A percentile compares a stretch with the other conserved stretches of the same genome.
Conservation (phyloP, 352 stramenopile genomes). For the Plasmopara viticola region DNA sequence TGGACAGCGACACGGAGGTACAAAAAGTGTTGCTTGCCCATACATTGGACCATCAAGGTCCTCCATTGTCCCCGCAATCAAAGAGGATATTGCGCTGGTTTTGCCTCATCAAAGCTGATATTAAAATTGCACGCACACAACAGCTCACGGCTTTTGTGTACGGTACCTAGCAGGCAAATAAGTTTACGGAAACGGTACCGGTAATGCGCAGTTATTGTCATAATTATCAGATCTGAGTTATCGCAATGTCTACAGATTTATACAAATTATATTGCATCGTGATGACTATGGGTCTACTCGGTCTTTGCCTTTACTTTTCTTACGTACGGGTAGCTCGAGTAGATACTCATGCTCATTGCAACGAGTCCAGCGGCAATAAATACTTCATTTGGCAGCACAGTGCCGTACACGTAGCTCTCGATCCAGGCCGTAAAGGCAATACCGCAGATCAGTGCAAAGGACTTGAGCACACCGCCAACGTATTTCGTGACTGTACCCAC, state of each 20-base stretch:
- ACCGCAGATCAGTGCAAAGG: conserved; percentile 82
- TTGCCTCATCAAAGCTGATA: conserved; percentile 34
- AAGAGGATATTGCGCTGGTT: too few species aligned
- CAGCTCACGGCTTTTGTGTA: conserved; percentile 70
- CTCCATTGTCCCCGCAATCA: conserved; percentile 2
- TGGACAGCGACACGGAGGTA: conserved; percentile 23
- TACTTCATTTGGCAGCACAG: conserved; percentile 50
- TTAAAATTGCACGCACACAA: conserved; percentile 52
- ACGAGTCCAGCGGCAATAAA: conserved; percentile 69
- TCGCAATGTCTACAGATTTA: too few species aligned
- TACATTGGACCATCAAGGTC: conserved; percentile 27
- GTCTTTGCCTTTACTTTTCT: conserved; percentile 29
- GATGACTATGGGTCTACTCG: conserved; percentile 13
- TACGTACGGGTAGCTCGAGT: conserved; percentile 67
- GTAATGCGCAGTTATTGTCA: too few species aligned
- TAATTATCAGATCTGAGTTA: too few species aligned
- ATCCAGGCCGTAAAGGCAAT: conserved; percentile 84
- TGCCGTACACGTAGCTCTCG: conserved; percentile 65
- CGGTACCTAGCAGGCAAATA: conserved; percentile 31
- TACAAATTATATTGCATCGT: too few species aligned
- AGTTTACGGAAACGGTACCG: too few species aligned
- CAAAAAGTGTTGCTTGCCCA: conserved; percentile 37
- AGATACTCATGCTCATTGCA: conserved; percentile 59
- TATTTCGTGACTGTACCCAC: conserved; percentile 87
- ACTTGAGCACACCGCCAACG: conserved; percentile 87